These are phyloP conservation scores for Yamadazyma sp. DNA, from an alignment of 805 yeast genomes.

Conservation along the genomic window DNA sequence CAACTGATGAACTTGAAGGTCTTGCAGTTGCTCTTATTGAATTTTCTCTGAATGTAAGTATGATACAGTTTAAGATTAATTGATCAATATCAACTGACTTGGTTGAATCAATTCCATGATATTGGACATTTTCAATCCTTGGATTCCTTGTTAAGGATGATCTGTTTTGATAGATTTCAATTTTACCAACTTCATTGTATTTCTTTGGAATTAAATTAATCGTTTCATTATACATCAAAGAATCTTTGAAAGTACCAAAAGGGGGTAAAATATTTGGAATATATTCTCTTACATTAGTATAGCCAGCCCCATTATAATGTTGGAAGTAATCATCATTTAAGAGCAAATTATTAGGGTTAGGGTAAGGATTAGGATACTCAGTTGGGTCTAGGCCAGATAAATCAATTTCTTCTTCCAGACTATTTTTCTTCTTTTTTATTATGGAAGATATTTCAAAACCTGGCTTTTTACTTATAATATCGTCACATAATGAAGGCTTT, in stretches of 20 bases:
- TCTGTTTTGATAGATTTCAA: slow-evolving; percentile 34
- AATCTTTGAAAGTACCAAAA: slow-evolving; percentile 33
- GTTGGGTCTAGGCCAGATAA: slow-evolving; percentile 5
- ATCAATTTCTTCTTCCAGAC: slow-evolving; percentile 6
- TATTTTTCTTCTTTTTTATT: slow-evolving; percentile 6
- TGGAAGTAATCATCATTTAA: slow-evolving; percentile 14
- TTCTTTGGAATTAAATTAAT: slow-evolving; percentile 30
- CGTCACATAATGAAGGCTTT: slow-evolving; percentile 35
- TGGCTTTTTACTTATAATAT: slow-evolving; percentile 27
- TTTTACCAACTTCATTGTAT: slow-evolving; percentile 30
- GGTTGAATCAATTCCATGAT: slow-evolving; percentile 22
- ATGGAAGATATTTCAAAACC: slow-evolving; percentile 18
- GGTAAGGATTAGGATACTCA: slow-evolving; percentile 29
- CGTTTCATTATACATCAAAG: slow-evolving; percentile 19
- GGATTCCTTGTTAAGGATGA: background rate
- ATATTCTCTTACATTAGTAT: slow-evolving; percentile 10
- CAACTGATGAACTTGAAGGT: slow-evolving; percentile 10
- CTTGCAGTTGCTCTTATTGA: slow-evolving; percentile 23
- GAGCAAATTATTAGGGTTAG: slow-evolving; percentile 23
- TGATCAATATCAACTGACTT: slow-evolving; percentile 30
- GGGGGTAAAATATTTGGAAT: slow-evolving; percentile 36
- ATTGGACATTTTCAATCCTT: too few species aligned
- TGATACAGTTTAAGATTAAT: slow-evolving; percentile 28
- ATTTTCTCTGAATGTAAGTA: slow-evolving; percentile 31
- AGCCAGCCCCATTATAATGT: slow-evolving; percentile 7